Conservation (phyloP, 2,329 filamentous ascomycete species). For the Pochonia chlamydosporia region DNA sequence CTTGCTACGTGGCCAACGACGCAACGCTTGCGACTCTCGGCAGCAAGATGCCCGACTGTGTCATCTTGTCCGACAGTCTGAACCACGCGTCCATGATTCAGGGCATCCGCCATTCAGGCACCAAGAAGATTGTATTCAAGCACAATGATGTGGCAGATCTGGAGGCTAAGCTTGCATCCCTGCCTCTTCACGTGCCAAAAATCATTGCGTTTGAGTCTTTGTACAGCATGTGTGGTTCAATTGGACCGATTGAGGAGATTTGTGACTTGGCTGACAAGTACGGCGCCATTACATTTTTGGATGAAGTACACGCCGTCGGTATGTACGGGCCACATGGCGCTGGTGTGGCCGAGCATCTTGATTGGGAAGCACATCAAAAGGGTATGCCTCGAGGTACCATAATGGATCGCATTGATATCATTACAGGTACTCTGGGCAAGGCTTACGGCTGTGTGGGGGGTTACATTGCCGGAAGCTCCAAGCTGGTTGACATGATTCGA, state of each 20-base stretch:
- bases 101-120: slow-evolving; percentile 93
- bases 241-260: slow-evolving; percentile 92
- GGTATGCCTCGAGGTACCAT: slow-evolving; percentile 74
- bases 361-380: slow-evolving; percentile 78
- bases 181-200: slow-evolving; percentile 82
- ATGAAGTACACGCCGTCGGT: slow-evolving; percentile 97
- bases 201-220: slow-evolving; percentile 99
- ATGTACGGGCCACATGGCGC: slow-evolving; percentile 98
- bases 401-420: slow-evolving; percentile 96
- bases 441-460: slow-evolving; percentile 96
- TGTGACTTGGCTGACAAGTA: slow-evolving; percentile 97
- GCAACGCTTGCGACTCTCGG: slow-evolving; percentile 94
- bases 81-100: slow-evolving; percentile 99
- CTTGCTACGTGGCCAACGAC: slow-evolving; percentile 97
- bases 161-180: slow-evolving; percentile 83
- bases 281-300: slow-evolving; percentile 92
- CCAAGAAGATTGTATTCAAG: slow-evolving; percentile 97
- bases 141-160: slow-evolving; percentile 95
- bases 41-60: slow-evolving; percentile 91
- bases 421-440: slow-evolving; percentile 94
- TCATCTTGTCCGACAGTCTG: slow-evolving; percentile 93
- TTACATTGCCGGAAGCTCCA: slow-evolving; percentile 87
- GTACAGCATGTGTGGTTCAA: slow-evolving; percentile 98
- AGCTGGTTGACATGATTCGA: slow-evolving; percentile 86
- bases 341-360: slow-evolving; percentile 94